phyloP scores from a whole-genome alignment of 2,329 filamentous ascomycete species.

The Pseudopithomyces maydicus region DNA sequence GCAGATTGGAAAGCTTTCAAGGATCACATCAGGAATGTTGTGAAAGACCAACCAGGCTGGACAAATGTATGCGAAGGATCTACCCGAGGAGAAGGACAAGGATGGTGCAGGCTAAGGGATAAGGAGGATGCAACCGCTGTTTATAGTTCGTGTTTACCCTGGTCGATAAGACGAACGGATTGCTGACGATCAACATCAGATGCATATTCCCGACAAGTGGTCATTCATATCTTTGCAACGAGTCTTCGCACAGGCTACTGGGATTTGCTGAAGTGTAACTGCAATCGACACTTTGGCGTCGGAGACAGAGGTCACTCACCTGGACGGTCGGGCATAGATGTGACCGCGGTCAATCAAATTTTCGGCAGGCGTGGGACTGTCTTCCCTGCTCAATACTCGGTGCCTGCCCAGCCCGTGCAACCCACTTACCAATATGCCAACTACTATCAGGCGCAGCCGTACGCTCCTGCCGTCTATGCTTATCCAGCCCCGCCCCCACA shows the following conservation, averaged over 20 bases:
- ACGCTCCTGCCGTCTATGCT: conserved; percentile 22
- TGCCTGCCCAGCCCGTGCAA: conserved; percentile 18
- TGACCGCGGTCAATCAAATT: conserved; percentile 30
- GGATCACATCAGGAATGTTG: conserved; percentile 39
- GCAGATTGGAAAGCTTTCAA: conserved; percentile 45
- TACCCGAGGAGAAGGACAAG: conserved; percentile 37
- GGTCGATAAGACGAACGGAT: not conserved
- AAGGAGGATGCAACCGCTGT: conserved; percentile 40
- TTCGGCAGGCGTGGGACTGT: conserved; percentile 14
- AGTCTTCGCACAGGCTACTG: conserved; percentile 32
- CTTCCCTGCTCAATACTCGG: conserved; percentile 14
- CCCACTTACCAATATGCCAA: conserved; percentile 27
- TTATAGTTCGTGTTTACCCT: conserved; percentile 30
- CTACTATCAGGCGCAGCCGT: conserved; percentile 27
- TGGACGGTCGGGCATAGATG: conserved; percentile 36
- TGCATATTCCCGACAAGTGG: conserved; percentile 27
- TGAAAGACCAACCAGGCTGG: conserved; percentile 45
- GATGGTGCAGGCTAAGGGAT: conserved; percentile 43
- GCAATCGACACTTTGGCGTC: conserved; percentile 31
- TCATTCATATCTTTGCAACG: conserved; percentile 42
- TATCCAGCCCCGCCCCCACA: conserved; percentile 21
- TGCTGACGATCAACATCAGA: conserved; percentile 15
- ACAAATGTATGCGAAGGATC: conserved; percentile 36
- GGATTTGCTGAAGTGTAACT: conserved; percentile 42
- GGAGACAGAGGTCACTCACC: conserved; percentile 33